These are phyloP conservation scores for Eucalyptus pauciflora DNA, from an alignment of 345 rosid species.

Conservation along the genomic window DNA sequence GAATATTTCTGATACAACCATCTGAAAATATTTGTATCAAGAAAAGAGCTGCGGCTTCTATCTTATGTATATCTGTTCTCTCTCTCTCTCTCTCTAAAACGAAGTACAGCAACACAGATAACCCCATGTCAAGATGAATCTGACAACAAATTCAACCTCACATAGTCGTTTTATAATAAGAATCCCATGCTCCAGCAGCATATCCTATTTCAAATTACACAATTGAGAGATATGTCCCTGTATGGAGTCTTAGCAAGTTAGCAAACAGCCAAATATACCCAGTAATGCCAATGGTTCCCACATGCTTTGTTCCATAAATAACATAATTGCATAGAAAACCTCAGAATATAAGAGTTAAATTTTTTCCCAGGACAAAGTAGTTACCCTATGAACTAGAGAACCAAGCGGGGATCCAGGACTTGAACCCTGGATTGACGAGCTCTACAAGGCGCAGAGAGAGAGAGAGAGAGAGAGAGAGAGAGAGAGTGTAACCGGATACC, in stretches of 20 bases:
- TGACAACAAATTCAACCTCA: background rate
- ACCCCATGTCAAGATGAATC: background rate
- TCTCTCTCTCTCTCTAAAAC: background rate
- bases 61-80: background rate
- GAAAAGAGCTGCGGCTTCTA: background rate
- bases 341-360: background rate
- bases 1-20: background rate
- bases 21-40: background rate
- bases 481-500: background rate
- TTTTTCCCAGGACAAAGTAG: background rate
- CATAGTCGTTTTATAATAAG: background rate
- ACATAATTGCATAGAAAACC: background rate
- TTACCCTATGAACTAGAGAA: background rate
- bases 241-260: background rate
- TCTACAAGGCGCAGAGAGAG: background rate
- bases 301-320: background rate
- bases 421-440: background rate
- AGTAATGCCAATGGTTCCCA: background rate
- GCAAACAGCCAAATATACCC: background rate
- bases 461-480: background rate
- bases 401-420: background rate
- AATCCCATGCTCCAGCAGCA: background rate
- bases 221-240: background rate
- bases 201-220: background rate
- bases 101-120: background rate